Evolutionary conservation across 2,329 filamentous ascomycete species (phyloP).

Genomic region (Cladosporium sp.): DNA sequence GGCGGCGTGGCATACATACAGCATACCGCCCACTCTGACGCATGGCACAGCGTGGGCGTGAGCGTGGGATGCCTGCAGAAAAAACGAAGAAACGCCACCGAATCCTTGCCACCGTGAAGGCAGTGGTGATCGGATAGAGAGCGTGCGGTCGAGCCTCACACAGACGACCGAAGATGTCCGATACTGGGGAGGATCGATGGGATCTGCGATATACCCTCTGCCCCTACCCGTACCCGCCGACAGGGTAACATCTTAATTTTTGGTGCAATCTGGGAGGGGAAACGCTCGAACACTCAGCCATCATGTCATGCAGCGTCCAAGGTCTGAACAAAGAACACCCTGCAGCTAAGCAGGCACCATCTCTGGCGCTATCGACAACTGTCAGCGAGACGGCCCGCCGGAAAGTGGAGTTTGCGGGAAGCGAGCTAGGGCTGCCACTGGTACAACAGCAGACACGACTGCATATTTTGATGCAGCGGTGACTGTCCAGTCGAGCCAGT

Average conservation of each 20-base stretch:
- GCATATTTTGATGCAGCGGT: slow-evolving; percentile 6
- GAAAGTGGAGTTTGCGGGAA: not conserved
- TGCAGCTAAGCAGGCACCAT: slow-evolving; percentile 6
- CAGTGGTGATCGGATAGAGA: not conserved
- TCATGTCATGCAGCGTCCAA: slow-evolving; percentile 8
- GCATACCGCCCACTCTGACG: not conserved
- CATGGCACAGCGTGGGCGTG: not conserved
- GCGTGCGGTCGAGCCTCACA: not conserved
- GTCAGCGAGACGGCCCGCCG: slow-evolving; percentile 5
- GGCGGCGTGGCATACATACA: not conserved
- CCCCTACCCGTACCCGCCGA: not conserved
- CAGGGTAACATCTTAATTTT: not conserved
- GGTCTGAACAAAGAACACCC: slow-evolving; percentile 1
- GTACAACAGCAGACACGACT: slow-evolving; percentile 7
- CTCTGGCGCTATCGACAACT: not conserved
- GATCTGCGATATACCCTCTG: not conserved
- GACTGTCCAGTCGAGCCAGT: not conserved
- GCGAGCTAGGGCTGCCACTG: not conserved
- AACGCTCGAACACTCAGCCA: not conserved
- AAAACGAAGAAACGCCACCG: not conserved
- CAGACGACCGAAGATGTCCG: slow-evolving; percentile 5
- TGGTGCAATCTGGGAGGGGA: not conserved
- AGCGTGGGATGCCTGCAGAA: not conserved
- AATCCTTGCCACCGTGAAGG: slow-evolving; percentile 8
- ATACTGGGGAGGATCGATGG: not conserved